A percentile compares a stretch with the other conserved stretches of the same genome.
phyloP scores from a whole-genome alignment of 1,284 basidiomycete species.

The Lignosus rhinocerotis region DNA sequence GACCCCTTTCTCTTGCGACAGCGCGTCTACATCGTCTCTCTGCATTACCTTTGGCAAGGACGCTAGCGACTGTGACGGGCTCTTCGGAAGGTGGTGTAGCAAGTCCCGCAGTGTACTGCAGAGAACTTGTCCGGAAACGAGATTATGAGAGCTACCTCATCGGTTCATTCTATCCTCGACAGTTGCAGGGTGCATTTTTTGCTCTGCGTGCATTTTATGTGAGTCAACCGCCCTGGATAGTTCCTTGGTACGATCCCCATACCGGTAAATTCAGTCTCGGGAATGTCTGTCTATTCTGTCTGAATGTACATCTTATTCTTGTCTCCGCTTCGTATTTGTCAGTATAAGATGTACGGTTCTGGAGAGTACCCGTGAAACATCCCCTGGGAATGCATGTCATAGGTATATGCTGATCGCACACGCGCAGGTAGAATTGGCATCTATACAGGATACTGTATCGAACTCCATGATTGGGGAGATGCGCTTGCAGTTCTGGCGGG shows the following conservation, averaged over 20 bases:
- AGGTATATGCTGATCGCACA: neutral
- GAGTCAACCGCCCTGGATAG: slow-evolving; percentile 36
- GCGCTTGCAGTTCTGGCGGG: slow-evolving; percentile 92
- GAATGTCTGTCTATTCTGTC: too few species aligned
- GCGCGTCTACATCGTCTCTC: neutral
- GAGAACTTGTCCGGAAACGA: slow-evolving; percentile 65
- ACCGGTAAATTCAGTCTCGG: neutral
- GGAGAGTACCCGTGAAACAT: neutral
- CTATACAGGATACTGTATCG: slow-evolving; percentile 77
- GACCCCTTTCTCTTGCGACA: neutral
- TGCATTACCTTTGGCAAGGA: neutral
- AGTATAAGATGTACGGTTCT: neutral
- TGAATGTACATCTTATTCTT: too few species aligned
- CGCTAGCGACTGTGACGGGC: slow-evolving; percentile 13
- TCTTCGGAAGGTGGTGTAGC: slow-evolving; percentile 30
- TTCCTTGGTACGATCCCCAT: neutral
- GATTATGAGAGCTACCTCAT: slow-evolving; percentile 83
- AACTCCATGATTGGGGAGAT: slow-evolving; percentile 83
- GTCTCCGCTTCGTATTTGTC: too few species aligned
- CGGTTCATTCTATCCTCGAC: slow-evolving; percentile 75
- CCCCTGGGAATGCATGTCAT: neutral
- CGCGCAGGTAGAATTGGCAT: slow-evolving; percentile 80
- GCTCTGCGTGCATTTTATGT: slow-evolving; percentile 89
- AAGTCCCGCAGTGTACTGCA: slow-evolving; percentile 64
- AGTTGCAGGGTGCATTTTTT: slow-evolving; percentile 70